Evolutionary conservation across 75 land plant species (phyloP).

Genomic region (Cryptomeria japonica): DNA sequence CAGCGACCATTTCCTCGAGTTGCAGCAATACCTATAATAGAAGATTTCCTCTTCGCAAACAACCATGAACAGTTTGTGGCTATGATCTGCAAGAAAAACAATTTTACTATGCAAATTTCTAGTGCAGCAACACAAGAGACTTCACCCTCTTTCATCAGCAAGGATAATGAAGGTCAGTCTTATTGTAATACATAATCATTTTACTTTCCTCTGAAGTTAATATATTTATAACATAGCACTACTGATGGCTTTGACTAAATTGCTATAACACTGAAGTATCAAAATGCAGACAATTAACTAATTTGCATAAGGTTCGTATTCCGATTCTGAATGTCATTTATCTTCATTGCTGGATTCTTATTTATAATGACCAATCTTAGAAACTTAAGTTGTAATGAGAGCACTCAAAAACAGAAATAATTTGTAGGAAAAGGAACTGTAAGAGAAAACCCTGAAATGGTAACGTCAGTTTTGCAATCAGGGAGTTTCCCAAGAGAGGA

Average conservation of each 20-base stretch:
- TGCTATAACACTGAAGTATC: neutral
- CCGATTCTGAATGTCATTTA: neutral
- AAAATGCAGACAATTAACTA: neutral
- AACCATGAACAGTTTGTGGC: constrained; percentile 2
- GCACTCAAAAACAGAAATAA: neutral
- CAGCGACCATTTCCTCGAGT: constrained; percentile 1
- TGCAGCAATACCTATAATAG: neutral
- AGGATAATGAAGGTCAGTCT: constrained; percentile 10
- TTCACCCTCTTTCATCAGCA: neutral
- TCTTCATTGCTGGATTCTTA: neutral
- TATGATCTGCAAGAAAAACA: neutral
- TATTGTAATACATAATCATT: neutral
- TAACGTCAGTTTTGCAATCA: neutral
- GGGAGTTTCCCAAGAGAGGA: neutral
- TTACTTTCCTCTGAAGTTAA: neutral
- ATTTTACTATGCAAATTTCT: neutral
- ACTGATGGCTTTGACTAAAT: neutral
- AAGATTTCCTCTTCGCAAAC: constrained; percentile 10
- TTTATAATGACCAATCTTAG: neutral
- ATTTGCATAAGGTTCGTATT: neutral
- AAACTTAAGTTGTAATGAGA: neutral
- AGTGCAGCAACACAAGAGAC: neutral
- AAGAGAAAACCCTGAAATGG: neutral
- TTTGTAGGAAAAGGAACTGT: neutral
- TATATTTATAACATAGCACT: neutral